Conservation (phyloP, 2,329 filamentous ascomycete genomes). For the Venturia carpophila region DNA sequence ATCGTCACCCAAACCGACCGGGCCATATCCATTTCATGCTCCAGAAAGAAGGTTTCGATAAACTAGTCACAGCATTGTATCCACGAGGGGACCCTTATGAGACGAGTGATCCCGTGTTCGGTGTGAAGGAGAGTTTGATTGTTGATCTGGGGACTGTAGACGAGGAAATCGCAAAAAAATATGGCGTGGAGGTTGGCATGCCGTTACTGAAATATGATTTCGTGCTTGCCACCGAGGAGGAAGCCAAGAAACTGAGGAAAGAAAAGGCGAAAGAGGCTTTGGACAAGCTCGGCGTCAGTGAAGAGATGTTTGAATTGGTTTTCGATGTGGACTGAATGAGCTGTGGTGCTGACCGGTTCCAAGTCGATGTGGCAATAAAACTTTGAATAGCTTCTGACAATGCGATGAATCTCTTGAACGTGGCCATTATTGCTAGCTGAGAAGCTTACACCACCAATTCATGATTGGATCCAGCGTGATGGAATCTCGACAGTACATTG, state of each 20-base stretch:
- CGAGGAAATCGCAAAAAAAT: constrained; percentile 47
- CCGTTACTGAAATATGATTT: constrained; percentile 66
- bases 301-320: constrained; percentile 10
- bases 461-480: too few relatives aligned
- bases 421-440: too few relatives aligned
- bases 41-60: constrained; percentile 68
- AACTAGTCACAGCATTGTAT: constrained; percentile 77
- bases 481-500: too few relatives aligned
- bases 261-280: constrained; percentile 60
- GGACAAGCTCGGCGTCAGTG: constrained; percentile 27
- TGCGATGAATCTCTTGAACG: too few relatives aligned
- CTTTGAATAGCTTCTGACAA: too few relatives aligned
- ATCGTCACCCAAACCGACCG: constrained; percentile 70
- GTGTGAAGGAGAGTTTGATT: constrained; percentile 74
- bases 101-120: constrained; percentile 76
- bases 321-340: constrained; percentile 2
- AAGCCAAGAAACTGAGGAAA: constrained; percentile 59
- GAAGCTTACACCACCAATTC: too few relatives aligned
- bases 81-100: constrained; percentile 73
- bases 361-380: too few relatives aligned
- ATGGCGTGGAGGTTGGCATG: constrained; percentile 55
- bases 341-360: not conserved
- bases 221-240: constrained; percentile 63
- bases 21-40: constrained; percentile 88
- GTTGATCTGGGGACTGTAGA: constrained; percentile 52